phyloP scores from a whole-genome alignment of 139 green algal genomes.

The Tetraselmis striata region DNA sequence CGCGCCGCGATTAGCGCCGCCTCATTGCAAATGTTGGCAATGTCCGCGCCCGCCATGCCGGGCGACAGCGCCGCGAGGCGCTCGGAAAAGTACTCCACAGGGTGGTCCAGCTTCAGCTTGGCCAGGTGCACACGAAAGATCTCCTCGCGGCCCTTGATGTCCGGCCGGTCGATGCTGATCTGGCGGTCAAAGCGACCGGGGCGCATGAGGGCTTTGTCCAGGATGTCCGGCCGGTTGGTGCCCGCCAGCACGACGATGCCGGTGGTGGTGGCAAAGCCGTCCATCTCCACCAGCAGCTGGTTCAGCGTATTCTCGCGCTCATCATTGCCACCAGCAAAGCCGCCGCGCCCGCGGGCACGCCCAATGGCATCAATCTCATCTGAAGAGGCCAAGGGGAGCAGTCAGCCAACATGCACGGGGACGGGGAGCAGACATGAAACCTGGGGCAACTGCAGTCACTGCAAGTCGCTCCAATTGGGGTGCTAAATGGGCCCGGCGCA shows the following conservation, averaged over 20 bases:
- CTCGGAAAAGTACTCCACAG: conserved; percentile 70
- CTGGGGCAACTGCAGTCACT: too few species aligned
- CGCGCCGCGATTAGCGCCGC: conserved; percentile 91
- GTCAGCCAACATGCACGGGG: not conserved
- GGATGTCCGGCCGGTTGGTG: conserved; percentile 97
- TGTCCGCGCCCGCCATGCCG: conserved; percentile 91
- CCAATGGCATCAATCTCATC: conserved; percentile 94
- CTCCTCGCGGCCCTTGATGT: conserved; percentile 92
- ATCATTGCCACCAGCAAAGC: conserved; percentile 88
- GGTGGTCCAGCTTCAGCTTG: conserved; percentile 74
- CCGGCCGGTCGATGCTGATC: conserved; percentile 92
- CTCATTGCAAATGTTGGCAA: conserved; percentile 98
- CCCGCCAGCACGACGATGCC: conserved; percentile 95
- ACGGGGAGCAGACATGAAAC: too few species aligned
- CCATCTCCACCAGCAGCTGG: conserved; percentile 96
- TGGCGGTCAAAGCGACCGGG: conserved; percentile 94
- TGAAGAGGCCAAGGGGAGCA: conserved; percentile 4
- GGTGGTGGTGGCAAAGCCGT: conserved; percentile 75
- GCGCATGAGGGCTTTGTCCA: conserved; percentile 94
- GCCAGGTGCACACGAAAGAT: conserved; percentile 91
- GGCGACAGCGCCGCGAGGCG: conserved; percentile 93
- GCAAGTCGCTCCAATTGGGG: too few species aligned
- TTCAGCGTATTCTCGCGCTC: conserved; percentile 99
- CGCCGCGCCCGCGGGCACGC: conserved; percentile 54
- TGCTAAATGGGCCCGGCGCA: not conserved